Evolutionary conservation across 2,329 filamentous ascomycete genomes (phyloP).

Genomic region (Cercospora berteroae): DNA sequence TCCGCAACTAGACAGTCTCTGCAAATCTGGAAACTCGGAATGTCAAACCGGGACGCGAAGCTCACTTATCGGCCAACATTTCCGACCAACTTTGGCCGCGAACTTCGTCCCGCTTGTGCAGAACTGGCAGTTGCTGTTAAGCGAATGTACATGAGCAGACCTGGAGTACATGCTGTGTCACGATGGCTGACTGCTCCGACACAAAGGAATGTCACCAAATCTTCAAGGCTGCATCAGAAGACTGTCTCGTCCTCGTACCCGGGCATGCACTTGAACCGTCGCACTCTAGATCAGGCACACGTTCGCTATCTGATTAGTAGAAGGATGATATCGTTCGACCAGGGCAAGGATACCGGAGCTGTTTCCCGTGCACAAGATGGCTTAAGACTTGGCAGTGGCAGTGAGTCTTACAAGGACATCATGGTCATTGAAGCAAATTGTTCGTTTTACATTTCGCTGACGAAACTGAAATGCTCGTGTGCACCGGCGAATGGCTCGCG

Average conservation of each 20-base stretch:
- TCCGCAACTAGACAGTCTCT: neutral
- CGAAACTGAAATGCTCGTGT: neutral
- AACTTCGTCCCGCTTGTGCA: neutral
- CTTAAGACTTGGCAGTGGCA: neutral
- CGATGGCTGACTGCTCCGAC: neutral
- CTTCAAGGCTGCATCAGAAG: neutral
- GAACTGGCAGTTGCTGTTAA: neutral
- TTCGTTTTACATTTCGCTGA: neutral
- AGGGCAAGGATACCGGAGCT: neutral
- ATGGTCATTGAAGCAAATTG: neutral
- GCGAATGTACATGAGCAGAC: neutral
- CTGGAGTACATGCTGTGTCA: neutral
- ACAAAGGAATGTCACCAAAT: neutral
- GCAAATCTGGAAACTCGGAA: neutral
- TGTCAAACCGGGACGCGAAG: neutral
- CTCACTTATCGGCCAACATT: neutral
- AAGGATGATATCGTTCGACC: neutral
- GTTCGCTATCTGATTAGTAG: neutral
- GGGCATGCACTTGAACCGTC: neutral
- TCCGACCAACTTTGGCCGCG: neutral
- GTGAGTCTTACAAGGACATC: neutral
- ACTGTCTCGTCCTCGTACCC: neutral
- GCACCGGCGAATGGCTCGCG: neutral
- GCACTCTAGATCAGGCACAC: neutral
- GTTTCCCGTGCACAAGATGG: neutral